Evolutionary conservation across 257 asterid species (phyloP).

Genomic region (Nicotiana tomentosiformis): DNA sequence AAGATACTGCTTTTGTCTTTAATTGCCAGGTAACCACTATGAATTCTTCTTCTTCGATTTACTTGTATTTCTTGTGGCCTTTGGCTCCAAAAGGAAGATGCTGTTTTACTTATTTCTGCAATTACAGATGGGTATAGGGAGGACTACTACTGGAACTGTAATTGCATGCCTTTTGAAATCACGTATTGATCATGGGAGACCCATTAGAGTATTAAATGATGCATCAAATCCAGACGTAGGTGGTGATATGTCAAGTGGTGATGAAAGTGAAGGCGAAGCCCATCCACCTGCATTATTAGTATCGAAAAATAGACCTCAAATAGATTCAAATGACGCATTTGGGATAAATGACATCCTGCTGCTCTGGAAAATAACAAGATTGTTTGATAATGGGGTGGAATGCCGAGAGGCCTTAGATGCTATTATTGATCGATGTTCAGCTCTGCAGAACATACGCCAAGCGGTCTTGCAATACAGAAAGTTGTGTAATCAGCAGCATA

Average conservation of each 20-base stretch:
- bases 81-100: neutral
- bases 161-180: constrained; percentile 93
- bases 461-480: constrained; percentile 93
- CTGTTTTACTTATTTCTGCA: constrained; percentile 6
- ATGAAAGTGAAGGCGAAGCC: constrained; percentile 48
- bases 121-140: constrained; percentile 86
- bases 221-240: constrained; percentile 37
- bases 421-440: constrained; percentile 89
- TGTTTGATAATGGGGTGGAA: constrained; percentile 94
- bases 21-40: constrained; percentile 72
- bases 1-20: constrained; percentile 88
- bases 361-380: constrained; percentile 88
- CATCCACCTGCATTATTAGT: constrained; percentile 31
- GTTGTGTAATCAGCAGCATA: constrained; percentile 81
- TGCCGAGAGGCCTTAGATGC: constrained; percentile 94
- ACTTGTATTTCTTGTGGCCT: neutral
- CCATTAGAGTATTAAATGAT: constrained; percentile 60
- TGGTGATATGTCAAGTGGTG: constrained; percentile 32
- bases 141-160: constrained; percentile 97
- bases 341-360: constrained; percentile 91
- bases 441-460: constrained; percentile 93
- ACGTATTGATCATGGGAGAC: constrained; percentile 84
- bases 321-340: constrained; percentile 53
- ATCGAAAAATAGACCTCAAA: constrained; percentile 36
- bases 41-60: constrained; percentile 9